These are phyloP conservation scores for Epichloe gansuensis DNA, from an alignment of 2,329 filamentous ascomycete genomes.

Conservation along the genomic window DNA sequence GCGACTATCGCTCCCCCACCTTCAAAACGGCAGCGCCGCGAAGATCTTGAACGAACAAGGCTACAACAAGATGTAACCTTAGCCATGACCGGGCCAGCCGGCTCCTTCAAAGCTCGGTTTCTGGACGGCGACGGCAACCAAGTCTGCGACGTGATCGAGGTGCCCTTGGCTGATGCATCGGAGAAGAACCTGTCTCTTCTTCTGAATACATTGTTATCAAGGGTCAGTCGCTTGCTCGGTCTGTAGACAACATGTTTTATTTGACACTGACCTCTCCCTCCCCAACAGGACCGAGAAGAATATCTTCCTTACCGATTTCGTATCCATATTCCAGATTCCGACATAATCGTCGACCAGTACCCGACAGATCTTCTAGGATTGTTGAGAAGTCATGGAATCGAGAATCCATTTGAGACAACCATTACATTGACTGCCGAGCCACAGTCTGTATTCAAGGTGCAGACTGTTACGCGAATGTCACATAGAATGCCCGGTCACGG, in stretches of 20 bases:
- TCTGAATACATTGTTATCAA: slow-evolving; percentile 70
- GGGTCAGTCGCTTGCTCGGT: slow-evolving; percentile 31
- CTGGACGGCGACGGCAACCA: slow-evolving; percentile 66
- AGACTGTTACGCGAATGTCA: slow-evolving; percentile 80
- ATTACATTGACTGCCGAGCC: slow-evolving; percentile 52
- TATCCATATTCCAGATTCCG: slow-evolving; percentile 42
- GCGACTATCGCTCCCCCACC: slow-evolving; percentile 72
- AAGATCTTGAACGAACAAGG: slow-evolving; percentile 55
- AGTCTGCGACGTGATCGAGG: slow-evolving; percentile 54
- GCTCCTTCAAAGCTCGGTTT: slow-evolving; percentile 77
- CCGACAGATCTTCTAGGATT: slow-evolving; percentile 41
- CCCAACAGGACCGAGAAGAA: slow-evolving; percentile 37
- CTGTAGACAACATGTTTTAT: not conserved
- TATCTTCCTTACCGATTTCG: slow-evolving; percentile 50
- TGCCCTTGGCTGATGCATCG: slow-evolving; percentile 71
- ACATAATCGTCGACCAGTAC: slow-evolving; percentile 42
- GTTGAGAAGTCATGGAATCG: slow-evolving; percentile 41
- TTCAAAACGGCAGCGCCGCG: slow-evolving; percentile 75
- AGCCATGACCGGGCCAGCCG: slow-evolving; percentile 54
- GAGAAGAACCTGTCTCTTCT: slow-evolving; percentile 83
- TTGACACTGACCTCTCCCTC: not conserved
- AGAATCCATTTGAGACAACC: slow-evolving; percentile 43
- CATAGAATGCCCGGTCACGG: slow-evolving; percentile 84
- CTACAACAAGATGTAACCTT: slow-evolving; percentile 63
- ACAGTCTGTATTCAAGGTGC: slow-evolving; percentile 87